These are phyloP conservation scores for Cercospora brassicicola DNA, from an alignment of 2,329 filamentous ascomycete species.

Conservation along the genomic window DNA sequence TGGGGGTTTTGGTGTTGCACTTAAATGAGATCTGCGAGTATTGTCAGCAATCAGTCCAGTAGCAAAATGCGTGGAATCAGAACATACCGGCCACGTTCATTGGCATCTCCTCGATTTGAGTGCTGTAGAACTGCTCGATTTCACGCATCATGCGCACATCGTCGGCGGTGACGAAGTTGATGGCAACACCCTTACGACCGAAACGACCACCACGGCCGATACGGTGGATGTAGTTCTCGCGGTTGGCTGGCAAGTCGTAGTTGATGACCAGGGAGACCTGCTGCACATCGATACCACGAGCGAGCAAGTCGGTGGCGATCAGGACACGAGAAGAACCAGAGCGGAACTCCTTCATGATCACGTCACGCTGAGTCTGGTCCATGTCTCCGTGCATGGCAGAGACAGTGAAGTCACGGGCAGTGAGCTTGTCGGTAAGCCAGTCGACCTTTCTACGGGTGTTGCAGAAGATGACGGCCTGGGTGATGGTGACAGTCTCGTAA, in stretches of 20 bases:
- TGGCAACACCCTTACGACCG: constrained; percentile 99
- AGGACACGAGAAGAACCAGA: constrained; percentile 97
- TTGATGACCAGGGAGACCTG: constrained; percentile 99
- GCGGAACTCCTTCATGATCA: constrained; percentile 99
- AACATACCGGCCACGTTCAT: constrained; percentile 75
- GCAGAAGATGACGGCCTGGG: constrained; percentile 99
- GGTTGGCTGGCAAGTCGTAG: constrained; percentile 98
- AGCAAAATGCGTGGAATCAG: background rate
- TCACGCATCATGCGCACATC: constrained; percentile 99
- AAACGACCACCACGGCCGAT: constrained; percentile 99
- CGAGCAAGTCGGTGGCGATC: constrained; percentile 95
- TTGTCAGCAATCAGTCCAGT: constrained; percentile 35
- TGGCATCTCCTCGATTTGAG: constrained; percentile 99
- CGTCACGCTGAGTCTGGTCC: constrained; percentile 95
- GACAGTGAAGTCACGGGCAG: constrained; percentile 94
- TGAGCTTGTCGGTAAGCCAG: constrained; percentile 99
- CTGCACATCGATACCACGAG: constrained; percentile 99
- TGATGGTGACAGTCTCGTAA: constrained; percentile 99
- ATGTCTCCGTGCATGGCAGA: constrained; percentile 99
- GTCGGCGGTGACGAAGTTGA: constrained; percentile 99
- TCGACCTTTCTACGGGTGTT: constrained; percentile 99
- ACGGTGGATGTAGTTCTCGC: constrained; percentile 99
- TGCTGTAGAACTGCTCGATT: constrained; percentile 99
- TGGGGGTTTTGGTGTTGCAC: constrained; percentile 21
- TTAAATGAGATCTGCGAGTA: constrained; percentile 47